phyloP scores from a whole-genome alignment of 1,139 yeast genomes.

The Suhomyces choctaworum region DNA sequence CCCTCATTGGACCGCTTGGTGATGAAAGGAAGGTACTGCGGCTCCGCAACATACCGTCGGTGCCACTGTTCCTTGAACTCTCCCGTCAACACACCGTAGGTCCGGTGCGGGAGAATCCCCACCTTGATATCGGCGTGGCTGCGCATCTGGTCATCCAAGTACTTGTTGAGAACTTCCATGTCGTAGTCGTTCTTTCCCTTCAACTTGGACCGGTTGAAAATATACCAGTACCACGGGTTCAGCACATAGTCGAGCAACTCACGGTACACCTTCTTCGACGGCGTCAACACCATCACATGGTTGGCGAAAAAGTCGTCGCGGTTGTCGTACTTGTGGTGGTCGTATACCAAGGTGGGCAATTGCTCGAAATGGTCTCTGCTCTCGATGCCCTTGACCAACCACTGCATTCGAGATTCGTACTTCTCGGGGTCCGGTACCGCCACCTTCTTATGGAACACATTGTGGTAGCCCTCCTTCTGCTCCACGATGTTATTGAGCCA shows the following conservation, averaged over 20 bases:
- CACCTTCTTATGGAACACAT: conserved; percentile 17
- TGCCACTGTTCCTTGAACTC: conserved; percentile 42
- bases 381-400: conserved; percentile 10
- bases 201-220: conserved; percentile 23
- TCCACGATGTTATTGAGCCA: conserved; percentile 30
- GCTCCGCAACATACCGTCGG: conserved; percentile 28
- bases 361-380: conserved; percentile 7
- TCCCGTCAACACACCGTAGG: conserved; percentile 51
- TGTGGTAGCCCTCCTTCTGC: conserved; percentile 9
- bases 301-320: conserved; percentile 37
- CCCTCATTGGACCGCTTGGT: conserved; percentile 20
- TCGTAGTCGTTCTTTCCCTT: conserved; percentile 39
- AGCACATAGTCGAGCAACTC: conserved; percentile 31
- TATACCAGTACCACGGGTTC: conserved; percentile 36
- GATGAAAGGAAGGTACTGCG: conserved; percentile 35
- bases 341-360: conserved; percentile 25
- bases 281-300: conserved; percentile 49
- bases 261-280: conserved; percentile 30
- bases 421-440: conserved; percentile 17
- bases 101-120: conserved; percentile 46
- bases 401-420: conserved; percentile 9
- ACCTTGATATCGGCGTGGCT: conserved; percentile 23
- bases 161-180: conserved; percentile 51
- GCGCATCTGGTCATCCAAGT: conserved; percentile 20
- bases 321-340: conserved; percentile 33